Percentiles rank a stretch among this genome's conserved stretches.
phyloP scores from a whole-genome alignment of 1,139 yeast species.

The Diutina neorugosa region DNA sequence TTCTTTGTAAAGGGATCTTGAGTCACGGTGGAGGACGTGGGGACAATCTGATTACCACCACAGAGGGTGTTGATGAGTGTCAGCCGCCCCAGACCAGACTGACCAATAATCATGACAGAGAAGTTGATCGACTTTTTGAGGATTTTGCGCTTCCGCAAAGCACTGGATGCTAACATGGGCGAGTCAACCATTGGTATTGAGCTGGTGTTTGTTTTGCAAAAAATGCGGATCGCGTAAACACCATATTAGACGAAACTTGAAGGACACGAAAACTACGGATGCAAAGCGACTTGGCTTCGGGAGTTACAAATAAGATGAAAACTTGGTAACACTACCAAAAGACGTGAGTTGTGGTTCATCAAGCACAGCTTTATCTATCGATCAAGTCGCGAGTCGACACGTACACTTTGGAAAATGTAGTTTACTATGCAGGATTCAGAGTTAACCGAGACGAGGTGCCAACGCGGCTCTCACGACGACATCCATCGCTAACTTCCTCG shows the following conservation, averaged over 20 bases:
- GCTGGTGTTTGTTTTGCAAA: background rate
- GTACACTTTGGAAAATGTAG: too few relatives aligned
- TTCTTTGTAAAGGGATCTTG: slow-evolving; percentile 33
- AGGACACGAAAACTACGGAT: background rate
- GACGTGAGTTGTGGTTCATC: too few relatives aligned
- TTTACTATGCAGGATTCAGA: too few relatives aligned
- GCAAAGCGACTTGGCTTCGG: too few relatives aligned
- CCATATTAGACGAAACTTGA: background rate
- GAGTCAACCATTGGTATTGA: background rate
- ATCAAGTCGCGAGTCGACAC: too few relatives aligned
- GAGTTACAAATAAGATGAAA: too few relatives aligned
- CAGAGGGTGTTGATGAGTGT: slow-evolving; percentile 60
- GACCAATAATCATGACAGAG: slow-evolving; percentile 49
- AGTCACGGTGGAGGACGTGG: slow-evolving; percentile 19
- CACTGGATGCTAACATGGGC: slow-evolving; percentile 5
- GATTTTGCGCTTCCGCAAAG: slow-evolving; percentile 46
- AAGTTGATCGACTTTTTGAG: slow-evolving; percentile 42
- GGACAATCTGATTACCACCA: slow-evolving; percentile 50
- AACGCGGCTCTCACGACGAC: too few relatives aligned
- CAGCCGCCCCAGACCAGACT: slow-evolving; percentile 49
- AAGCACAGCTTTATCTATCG: too few relatives aligned
- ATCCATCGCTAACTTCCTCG: too few relatives aligned
- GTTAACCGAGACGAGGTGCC: too few relatives aligned
- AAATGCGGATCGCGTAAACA: background rate
- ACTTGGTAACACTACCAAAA: too few relatives aligned